Evolutionary conservation across 495 filamentous ascomycete species (phyloP), one percentile per base, ranked within the genome.

Genomic region (Neurospora sp.): DNA sequence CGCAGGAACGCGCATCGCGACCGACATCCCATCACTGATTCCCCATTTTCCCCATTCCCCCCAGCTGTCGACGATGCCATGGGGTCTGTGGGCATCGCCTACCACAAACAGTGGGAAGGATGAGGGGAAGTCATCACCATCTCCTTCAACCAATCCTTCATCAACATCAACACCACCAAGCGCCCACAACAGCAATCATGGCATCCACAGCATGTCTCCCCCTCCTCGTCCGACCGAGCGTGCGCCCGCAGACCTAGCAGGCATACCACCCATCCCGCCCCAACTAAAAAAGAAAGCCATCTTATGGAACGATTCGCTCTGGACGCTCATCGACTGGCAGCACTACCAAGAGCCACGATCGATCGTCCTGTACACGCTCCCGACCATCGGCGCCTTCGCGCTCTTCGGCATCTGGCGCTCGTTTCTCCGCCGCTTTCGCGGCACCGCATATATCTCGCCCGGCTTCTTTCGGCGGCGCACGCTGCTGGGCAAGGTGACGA

Each of bases 401-500:
- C 88, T 89, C 12, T 79, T 97, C 14, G 78, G 86, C 20, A 81
- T 86, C 31, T 77, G 90, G 38, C 87, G 89, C 20, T 85, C 86
- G 22, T 96, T 92, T 79, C 85, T 98, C 9, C 91, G 92, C 47
- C 93, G 96, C 40, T 89, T 98, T 71, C 93, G 92, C 70, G 89
- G 86, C 70, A 89, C 91, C 27, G 81, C 84, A 7, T 84, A 92
- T 75, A 94, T 99, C 77, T 86, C 87, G 71, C 88, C 92, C 3
- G 83, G 79, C 9, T 87, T 87, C 77, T 92, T 93, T 77, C 89
- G 92, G 22, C 87, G 82, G 70, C 86, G 93, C 73, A 92, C 87
- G 70, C 75, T 98, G 69, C 90, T 95, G 75, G 96, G 96, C 8
- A 86, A 84, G 71, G 96, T 98, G 4, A 97, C 96, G 38, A 94